A percentile compares a stretch with the other conserved stretches of the same genome.
Conservation (phyloP, 176 grass and related monocot genomes). For the Raddia distichophylla region DNA sequence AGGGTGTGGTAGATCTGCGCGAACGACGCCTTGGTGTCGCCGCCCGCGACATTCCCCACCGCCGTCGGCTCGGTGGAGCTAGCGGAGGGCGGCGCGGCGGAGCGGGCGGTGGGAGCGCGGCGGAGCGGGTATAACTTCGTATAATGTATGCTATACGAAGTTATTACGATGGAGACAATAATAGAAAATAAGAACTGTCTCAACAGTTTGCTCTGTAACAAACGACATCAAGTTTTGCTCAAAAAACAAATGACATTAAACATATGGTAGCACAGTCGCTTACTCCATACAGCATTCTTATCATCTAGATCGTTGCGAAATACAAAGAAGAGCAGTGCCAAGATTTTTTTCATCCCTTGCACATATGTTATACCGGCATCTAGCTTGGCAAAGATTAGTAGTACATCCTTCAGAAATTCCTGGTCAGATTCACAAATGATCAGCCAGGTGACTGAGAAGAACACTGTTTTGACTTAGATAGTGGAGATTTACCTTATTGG, state of each 20-base stretch:
- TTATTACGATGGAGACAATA: conserved; percentile 18
- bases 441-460: conserved; percentile 37
- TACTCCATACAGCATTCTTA: conserved; percentile 88
- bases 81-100: too few relatives aligned
- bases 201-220: conserved; percentile 2
- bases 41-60: conserved; percentile 30
- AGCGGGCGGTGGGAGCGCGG: too few relatives aligned
- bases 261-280: conserved; percentile 35
- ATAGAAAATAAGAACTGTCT: not conserved
- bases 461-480: conserved; percentile 35
- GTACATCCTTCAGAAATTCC: conserved; percentile 68
- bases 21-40: conserved; percentile 49
- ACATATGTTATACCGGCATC: conserved; percentile 94
- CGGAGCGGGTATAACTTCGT: too few relatives aligned
- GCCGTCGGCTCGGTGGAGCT: not conserved
- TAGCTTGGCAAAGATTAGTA: conserved; percentile 85
- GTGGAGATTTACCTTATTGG: conserved; percentile 74
- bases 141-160: too few relatives aligned
- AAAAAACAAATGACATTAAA: not conserved
- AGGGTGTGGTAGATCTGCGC: conserved; percentile 69
- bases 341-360: conserved; percentile 96
- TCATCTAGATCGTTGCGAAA: conserved; percentile 79
- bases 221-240: too few relatives aligned
- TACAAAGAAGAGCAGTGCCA: conserved; percentile 80
- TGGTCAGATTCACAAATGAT: conserved; percentile 42